Percentiles rank a stretch among this genome's conserved stretches.
Evolutionary conservation across 345 rosid genomes (phyloP).

Genomic region (Corchorus olitorius): DNA sequence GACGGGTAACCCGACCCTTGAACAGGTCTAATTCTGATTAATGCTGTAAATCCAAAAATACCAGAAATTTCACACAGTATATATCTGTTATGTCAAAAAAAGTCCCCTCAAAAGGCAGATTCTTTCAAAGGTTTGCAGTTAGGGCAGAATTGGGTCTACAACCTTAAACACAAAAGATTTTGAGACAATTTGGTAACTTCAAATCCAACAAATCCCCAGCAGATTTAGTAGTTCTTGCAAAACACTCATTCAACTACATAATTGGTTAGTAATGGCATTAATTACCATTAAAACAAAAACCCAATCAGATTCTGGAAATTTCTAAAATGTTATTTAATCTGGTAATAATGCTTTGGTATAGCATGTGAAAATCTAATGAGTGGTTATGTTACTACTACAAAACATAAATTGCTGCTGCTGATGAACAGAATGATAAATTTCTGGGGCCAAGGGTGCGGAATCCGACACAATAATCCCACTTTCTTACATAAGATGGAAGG

Average conservation of each 20-base stretch:
- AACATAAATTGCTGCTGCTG: slow-evolving; percentile 21
- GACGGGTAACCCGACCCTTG: no score
- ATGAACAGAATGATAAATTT: slow-evolving; percentile 12
- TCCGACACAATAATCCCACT: slow-evolving; percentile 48
- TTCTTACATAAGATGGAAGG: slow-evolving; percentile 20
- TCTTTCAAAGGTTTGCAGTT: background rate
- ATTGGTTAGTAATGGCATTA: slow-evolving; percentile 29
- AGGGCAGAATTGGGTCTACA: background rate
- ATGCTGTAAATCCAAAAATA: background rate
- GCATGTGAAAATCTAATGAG: slow-evolving; percentile 49
- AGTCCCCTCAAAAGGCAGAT: background rate
- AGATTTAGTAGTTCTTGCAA: slow-evolving; percentile 26
- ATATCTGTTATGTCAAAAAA: background rate
- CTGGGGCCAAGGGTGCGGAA: slow-evolving; percentile 27
- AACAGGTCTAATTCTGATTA: background rate
- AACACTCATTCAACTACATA: slow-evolving; percentile 25
- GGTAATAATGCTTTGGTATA: slow-evolving; percentile 16
- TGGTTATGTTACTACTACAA: background rate
- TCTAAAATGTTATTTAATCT: background rate
- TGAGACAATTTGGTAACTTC: background rate
- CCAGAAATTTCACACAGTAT: background rate
- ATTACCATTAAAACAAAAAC: slow-evolving; percentile 13
- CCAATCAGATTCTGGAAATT: slow-evolving; percentile 4
- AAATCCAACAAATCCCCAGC: slow-evolving; percentile 14
- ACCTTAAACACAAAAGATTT: slow-evolving; percentile 17